Conservation (phyloP, 306 rosid genomes). For the Acacia melanoxylon region DNA sequence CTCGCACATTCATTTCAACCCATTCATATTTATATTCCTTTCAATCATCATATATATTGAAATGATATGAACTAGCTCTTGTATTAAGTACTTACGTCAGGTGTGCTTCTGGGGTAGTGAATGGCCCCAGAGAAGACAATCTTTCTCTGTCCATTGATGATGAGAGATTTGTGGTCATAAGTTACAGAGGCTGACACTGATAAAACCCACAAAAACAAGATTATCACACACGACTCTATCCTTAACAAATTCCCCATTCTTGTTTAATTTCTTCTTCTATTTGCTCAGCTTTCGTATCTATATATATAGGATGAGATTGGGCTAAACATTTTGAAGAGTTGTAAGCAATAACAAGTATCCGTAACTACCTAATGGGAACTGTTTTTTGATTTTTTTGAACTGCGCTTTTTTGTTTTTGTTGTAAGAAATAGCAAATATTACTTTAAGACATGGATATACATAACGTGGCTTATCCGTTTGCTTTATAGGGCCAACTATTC, state of each 20-base stretch:
- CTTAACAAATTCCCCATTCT: constrained; percentile 37
- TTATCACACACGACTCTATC: neutral
- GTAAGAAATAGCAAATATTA: neutral
- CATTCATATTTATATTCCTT: neutral
- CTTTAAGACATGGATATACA: neutral
- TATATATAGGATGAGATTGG: neutral
- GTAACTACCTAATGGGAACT: neutral
- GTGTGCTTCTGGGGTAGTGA: constrained; percentile 84
- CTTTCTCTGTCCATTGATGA: constrained; percentile 62
- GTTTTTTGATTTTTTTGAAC: too few relatives aligned
- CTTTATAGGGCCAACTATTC: neutral
- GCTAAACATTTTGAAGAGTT: neutral
- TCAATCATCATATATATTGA: neutral
- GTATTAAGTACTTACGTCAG: constrained; percentile 41
- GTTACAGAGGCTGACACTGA: constrained; percentile 61
- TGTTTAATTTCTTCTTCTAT: neutral
- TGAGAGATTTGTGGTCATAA: constrained; percentile 64
- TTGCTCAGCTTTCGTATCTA: neutral
- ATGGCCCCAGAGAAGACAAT: constrained; percentile 85
- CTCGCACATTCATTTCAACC: constrained; percentile 29
- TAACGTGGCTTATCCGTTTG: too few relatives aligned
- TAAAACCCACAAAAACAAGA: constrained; percentile 34
- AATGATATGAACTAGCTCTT: too few relatives aligned
- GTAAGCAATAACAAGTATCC: neutral
- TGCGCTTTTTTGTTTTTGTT: too few relatives aligned